A percentile compares a stretch with the other conserved stretches of the same genome.
Evolutionary conservation across 306 rosid genomes (phyloP).

Genomic region (Delonix regia): DNA sequence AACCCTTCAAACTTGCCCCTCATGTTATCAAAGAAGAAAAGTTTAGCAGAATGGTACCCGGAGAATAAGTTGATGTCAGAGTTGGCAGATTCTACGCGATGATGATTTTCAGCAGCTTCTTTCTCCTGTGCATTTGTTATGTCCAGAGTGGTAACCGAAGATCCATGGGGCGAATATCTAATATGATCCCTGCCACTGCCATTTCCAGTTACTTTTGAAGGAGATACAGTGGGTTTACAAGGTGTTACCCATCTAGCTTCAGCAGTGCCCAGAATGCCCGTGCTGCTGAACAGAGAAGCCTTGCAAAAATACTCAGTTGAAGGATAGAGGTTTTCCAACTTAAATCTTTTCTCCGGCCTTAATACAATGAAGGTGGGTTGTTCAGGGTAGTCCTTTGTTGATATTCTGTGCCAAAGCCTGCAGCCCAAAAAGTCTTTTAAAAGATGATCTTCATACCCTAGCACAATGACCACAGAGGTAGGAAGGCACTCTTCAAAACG

Average conservation of each 20-base stretch:
- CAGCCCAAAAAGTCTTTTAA: constrained; percentile 69
- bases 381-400: constrained; percentile 64
- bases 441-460: constrained; percentile 63
- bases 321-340: constrained; percentile 68
- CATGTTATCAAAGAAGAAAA: constrained; percentile 27
- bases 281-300: constrained; percentile 81
- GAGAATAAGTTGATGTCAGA: constrained; percentile 48
- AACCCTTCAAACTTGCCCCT: constrained; percentile 51
- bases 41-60: constrained; percentile 41
- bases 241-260: constrained; percentile 88
- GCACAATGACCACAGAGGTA: constrained; percentile 69
- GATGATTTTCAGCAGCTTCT: constrained; percentile 45
- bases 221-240: constrained; percentile 21
- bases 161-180: constrained; percentile 31
- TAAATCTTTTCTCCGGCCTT: constrained; percentile 79
- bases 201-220: neutral
- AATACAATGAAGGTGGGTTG: constrained; percentile 81
- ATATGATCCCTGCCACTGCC: constrained; percentile 15
- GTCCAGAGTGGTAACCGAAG: constrained; percentile 32
- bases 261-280: constrained; percentile 66
- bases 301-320: constrained; percentile 81
- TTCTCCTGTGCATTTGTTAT: constrained; percentile 39
- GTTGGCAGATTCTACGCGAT: constrained; percentile 54
- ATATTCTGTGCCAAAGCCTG: constrained; percentile 78
- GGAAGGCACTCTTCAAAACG: constrained; percentile 76